Percentiles rank a stretch among this genome's conserved stretches.
These are phyloP conservation scores for Rhizopogon vinicolor DNA, from an alignment of 768 basidiomycete genomes.

Conservation along the genomic window DNA sequence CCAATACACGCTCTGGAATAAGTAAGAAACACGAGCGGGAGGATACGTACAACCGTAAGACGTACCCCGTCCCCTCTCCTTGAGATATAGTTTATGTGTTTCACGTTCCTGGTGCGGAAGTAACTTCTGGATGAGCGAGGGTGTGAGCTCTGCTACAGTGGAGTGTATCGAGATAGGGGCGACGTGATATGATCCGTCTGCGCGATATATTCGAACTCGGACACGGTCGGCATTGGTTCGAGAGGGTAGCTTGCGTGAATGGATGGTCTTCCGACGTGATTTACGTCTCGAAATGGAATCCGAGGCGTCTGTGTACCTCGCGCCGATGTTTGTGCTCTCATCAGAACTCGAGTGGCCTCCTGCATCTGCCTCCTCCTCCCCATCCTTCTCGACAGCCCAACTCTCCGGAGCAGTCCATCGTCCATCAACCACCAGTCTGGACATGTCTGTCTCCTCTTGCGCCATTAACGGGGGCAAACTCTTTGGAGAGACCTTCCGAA, in stretches of 20 bases:
- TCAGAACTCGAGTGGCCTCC: constrained; percentile 42
- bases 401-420: constrained; percentile 72
- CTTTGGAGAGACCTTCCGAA: constrained; percentile 51
- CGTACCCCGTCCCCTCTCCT: constrained; percentile 72
- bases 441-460: constrained; percentile 6
- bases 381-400: constrained; percentile 63
- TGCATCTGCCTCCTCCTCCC: constrained; percentile 29
- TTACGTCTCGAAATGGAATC: constrained; percentile 14
- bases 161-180: constrained; percentile 57
- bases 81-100: constrained; percentile 66
- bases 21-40: neutral
- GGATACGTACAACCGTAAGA: neutral
- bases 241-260: constrained; percentile 13
- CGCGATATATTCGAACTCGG: constrained; percentile 73
- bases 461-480: constrained; percentile 21
- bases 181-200: constrained; percentile 68
- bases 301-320: constrained; percentile 11
- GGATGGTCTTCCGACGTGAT: constrained; percentile 20
- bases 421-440: constrained; percentile 10
- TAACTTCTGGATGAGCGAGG: constrained; percentile 56
- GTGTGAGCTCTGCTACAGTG: constrained; percentile 65
- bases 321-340: constrained; percentile 18
- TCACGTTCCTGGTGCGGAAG: constrained; percentile 46
- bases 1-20: constrained; percentile 73
- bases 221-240: constrained; percentile 28